These are phyloP conservation scores for Lactifluus volemus DNA, from an alignment of 768 basidiomycete genomes.

Conservation along the genomic window DNA sequence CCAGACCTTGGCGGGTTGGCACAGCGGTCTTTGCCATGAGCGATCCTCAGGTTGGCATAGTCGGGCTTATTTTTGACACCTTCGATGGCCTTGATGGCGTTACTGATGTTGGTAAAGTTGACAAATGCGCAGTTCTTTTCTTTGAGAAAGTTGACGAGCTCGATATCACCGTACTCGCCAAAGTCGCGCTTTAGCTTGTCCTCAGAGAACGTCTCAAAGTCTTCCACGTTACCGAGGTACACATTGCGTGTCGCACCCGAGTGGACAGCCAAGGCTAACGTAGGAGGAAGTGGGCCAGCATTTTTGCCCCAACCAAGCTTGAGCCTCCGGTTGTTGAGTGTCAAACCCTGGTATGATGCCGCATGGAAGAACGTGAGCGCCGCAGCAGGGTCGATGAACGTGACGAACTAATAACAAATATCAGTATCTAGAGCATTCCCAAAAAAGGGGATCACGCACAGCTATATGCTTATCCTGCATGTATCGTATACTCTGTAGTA, in stretches of 20 bases:
- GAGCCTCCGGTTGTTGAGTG: slow-evolving; percentile 85
- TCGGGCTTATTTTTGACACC: slow-evolving; percentile 88
- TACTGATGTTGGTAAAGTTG: slow-evolving; percentile 91
- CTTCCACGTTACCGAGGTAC: slow-evolving; percentile 91
- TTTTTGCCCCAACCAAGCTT: slow-evolving; percentile 99
- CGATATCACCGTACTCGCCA: slow-evolving; percentile 93
- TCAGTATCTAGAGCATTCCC: background rate
- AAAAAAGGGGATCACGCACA: slow-evolving; percentile 37
- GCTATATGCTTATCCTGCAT: slow-evolving; percentile 98
- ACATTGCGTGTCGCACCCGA: slow-evolving; percentile 94
- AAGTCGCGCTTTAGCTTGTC: slow-evolving; percentile 90
- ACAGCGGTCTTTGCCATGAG: slow-evolving; percentile 93
- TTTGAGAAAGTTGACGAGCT: slow-evolving; percentile 90
- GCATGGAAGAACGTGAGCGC: slow-evolving; percentile 94
- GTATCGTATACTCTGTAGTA: slow-evolving; percentile 89
- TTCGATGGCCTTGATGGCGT: slow-evolving; percentile 98
- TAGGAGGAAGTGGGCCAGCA: slow-evolving; percentile 76
- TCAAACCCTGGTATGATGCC: slow-evolving; percentile 82
- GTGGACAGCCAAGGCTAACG: slow-evolving; percentile 82
- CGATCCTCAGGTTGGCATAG: slow-evolving; percentile 81
- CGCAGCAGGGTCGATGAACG: slow-evolving; percentile 89
- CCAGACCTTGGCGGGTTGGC: slow-evolving; percentile 86
- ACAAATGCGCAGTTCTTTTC: slow-evolving; percentile 97
- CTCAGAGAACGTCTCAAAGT: slow-evolving; percentile 87
- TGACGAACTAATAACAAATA: slow-evolving; percentile 62